These are phyloP conservation scores for Ceratocystis diversiconidia DNA, from an alignment of 2,329 filamentous ascomycete species.

Conservation along the genomic window DNA sequence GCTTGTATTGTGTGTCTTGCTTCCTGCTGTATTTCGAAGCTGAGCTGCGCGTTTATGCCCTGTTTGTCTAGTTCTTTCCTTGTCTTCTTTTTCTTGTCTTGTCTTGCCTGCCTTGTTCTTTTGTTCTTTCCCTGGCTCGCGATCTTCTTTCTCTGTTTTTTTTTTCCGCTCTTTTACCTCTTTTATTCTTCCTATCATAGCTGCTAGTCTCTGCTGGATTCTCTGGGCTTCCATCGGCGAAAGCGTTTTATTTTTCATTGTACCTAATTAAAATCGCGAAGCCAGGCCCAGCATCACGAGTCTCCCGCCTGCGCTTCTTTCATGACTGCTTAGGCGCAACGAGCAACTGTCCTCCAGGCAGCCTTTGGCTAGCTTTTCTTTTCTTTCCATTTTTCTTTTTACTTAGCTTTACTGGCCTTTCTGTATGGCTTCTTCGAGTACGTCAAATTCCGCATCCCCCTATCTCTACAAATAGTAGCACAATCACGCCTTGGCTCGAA, in stretches of 20 bases:
- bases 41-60: not conserved
- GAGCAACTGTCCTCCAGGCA: not conserved
- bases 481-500: not conserved
- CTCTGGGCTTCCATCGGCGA: not conserved
- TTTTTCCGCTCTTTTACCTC: not conserved
- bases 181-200: not conserved
- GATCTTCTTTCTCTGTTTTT: not conserved
- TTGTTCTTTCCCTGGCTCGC: constrained; percentile 3
- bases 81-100: not conserved
- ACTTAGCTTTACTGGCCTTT: not conserved
- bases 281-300: too few species aligned
- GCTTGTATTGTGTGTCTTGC: not conserved
- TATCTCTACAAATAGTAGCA: not conserved
- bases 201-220: not conserved
- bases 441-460: constrained; percentile 6
- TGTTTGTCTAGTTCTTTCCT: constrained; percentile 2
- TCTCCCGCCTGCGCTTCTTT: not conserved
- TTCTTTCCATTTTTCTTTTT: constrained; percentile 1
- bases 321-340: not conserved
- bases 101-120: not conserved
- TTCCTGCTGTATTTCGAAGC: not conserved
- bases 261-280: not conserved
- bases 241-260: not conserved
- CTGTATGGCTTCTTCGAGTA: constrained; percentile 18
- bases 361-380: constrained; percentile 6